A percentile compares a stretch with the other conserved stretches of the same genome.
phyloP scores from a whole-genome alignment of 2,329 filamentous ascomycete genomes.

The Periconia sp. region DNA sequence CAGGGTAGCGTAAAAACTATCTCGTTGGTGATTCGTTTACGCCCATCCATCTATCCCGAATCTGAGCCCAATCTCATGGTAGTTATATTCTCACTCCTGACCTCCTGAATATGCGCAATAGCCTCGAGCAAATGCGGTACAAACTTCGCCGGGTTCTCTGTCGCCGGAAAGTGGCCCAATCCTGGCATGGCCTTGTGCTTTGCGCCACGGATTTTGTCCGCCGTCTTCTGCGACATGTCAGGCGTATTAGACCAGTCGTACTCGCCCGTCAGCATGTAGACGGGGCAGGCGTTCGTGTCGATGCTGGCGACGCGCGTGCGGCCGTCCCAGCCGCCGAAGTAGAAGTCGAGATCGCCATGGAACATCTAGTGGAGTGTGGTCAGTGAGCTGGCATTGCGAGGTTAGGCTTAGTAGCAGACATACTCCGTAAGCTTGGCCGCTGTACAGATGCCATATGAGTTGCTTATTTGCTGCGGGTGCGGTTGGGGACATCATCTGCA shows the following conservation, averaged over 20 bases:
- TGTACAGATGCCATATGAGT: slow-evolving; percentile 55
- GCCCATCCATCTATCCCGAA: background rate
- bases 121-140: slow-evolving; percentile 43
- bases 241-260: slow-evolving; percentile 54
- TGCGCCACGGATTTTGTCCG: slow-evolving; percentile 51
- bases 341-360: slow-evolving; percentile 55
- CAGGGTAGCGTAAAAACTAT: no score
- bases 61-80: slow-evolving; percentile 34
- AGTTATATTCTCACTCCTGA: slow-evolving; percentile 30
- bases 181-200: slow-evolving; percentile 50
- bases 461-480: slow-evolving; percentile 49
- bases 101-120: slow-evolving; percentile 42
- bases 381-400: background rate
- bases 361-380: slow-evolving; percentile 41
- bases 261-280: slow-evolving; percentile 56
- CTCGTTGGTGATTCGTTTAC: no score
- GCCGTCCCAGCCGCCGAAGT: slow-evolving; percentile 55
- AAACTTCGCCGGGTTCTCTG: slow-evolving; percentile 47
- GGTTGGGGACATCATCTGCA: slow-evolving; percentile 50
- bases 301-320: slow-evolving; percentile 48
- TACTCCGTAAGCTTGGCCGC: slow-evolving; percentile 52
- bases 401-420: background rate
- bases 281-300: slow-evolving; percentile 52
- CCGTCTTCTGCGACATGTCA: slow-evolving; percentile 49
- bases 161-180: slow-evolving; percentile 52